These are phyloP conservation scores for Aspergillus sp. DNA, from an alignment of 2,329 filamentous ascomycete genomes.

Conservation along the genomic window DNA sequence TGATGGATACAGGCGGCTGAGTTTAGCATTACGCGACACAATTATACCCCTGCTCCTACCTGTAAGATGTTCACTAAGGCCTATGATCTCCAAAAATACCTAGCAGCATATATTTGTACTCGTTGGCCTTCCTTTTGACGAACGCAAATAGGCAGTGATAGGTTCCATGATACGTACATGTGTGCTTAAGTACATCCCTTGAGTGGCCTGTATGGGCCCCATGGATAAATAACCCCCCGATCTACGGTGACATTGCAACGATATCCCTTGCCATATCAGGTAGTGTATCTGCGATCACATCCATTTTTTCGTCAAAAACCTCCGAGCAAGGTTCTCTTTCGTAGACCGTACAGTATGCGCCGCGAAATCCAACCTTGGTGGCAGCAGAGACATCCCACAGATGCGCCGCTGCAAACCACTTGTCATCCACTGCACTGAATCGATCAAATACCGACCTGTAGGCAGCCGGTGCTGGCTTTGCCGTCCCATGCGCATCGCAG, in stretches of 20 bases:
- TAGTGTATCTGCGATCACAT: slow-evolving; percentile 49
- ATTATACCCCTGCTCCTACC: no score
- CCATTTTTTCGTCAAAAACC: slow-evolving; percentile 50
- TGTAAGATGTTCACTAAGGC: no score
- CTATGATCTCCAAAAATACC: no score
- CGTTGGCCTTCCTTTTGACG: no score
- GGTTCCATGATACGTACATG: no score
- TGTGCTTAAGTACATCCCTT: no score
- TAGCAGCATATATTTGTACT: no score
- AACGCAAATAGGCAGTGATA: no score
- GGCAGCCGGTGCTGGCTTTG: slow-evolving; percentile 50
- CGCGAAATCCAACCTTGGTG: slow-evolving; percentile 49
- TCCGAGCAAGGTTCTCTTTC: slow-evolving; percentile 52
- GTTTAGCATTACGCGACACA: no score
- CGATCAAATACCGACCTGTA: slow-evolving; percentile 46
- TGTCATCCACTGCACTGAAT: slow-evolving; percentile 38
- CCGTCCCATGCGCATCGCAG: slow-evolving; percentile 49
- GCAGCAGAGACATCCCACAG: slow-evolving; percentile 60
- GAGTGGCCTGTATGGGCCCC: no score
- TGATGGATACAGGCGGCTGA: no score
- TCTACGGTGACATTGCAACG: slow-evolving; percentile 5
- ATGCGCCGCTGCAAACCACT: slow-evolving; percentile 60
- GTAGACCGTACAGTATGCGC: slow-evolving; percentile 53
- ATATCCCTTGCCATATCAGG: slow-evolving; percentile 48
- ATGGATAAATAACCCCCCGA: no score